Percentiles rank a stretch among this genome's conserved stretches.
Conservation (phyloP, 1,139 yeast species). For the Blastobotrys ciferrii region DNA sequence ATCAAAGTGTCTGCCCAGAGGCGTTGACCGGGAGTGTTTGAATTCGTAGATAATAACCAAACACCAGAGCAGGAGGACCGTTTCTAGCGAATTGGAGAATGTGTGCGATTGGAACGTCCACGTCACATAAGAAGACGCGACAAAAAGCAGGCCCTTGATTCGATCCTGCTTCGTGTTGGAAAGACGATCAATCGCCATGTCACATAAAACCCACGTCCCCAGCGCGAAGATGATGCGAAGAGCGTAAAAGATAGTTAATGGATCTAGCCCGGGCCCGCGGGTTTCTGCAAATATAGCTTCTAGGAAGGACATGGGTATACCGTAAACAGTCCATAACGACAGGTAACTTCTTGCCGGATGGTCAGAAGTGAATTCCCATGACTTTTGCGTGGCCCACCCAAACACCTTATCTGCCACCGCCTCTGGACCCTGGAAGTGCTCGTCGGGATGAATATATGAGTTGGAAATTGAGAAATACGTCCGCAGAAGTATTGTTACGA, state of each 20-base stretch:
- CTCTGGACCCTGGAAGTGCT: conserved; percentile 87
- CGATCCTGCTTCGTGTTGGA: conserved; percentile 61
- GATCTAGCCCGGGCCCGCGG: conserved; percentile 26
- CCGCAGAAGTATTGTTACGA: conserved; percentile 45
- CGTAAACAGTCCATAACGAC: conserved; percentile 66
- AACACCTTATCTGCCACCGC: conserved; percentile 54
- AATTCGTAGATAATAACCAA: conserved; percentile 45
- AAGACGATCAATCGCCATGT: conserved; percentile 45
- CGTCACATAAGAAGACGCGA: conserved; percentile 76
- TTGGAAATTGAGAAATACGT: conserved; percentile 62
- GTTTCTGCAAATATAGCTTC: conserved; percentile 25
- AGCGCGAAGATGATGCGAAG: conserved; percentile 58
- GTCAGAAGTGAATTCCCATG: conserved; percentile 78
- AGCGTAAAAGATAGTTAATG: conserved; percentile 50
- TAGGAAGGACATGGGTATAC: conserved; percentile 50
- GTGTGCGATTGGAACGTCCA: conserved; percentile 82
- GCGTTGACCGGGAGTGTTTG: conserved; percentile 26
- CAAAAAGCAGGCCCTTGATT: conserved; percentile 61
- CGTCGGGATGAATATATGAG: conserved; percentile 96
- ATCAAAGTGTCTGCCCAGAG: conserved; percentile 32
- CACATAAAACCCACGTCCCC: conserved; percentile 58
- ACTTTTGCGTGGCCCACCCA: conserved; percentile 53
- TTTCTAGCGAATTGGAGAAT: conserved; percentile 84
- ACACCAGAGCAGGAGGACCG: conserved; percentile 58
- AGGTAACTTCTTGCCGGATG: conserved; percentile 72